A percentile compares a stretch with the other conserved stretches of the same genome.
Conservation (phyloP, 257 asterid genomes). For the Plantago elongata region DNA sequence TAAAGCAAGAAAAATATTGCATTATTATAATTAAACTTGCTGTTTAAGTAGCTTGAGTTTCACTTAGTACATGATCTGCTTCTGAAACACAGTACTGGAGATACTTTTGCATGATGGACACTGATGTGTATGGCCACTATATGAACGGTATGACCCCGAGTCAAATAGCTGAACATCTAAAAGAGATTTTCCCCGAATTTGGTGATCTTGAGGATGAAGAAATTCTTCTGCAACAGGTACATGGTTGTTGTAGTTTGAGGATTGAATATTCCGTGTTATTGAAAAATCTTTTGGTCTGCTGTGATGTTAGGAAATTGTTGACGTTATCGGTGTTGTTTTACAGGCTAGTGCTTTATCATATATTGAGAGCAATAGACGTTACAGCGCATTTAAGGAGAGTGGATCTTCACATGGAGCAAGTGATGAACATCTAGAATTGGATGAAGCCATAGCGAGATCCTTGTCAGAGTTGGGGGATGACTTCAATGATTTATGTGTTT, state of each 20-base stretch:
- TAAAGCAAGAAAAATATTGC: too few relatives aligned
- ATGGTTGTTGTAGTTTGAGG: not conserved
- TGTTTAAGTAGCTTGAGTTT: too few relatives aligned
- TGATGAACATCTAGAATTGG: constrained; percentile 64
- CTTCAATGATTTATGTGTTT: constrained; percentile 41
- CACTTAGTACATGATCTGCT: too few relatives aligned
- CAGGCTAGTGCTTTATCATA: constrained; percentile 74
- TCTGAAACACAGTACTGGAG: not conserved
- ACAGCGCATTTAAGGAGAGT: constrained; percentile 31
- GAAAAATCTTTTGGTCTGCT: not conserved
- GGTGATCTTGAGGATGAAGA: constrained; percentile 74
- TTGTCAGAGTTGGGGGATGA: constrained; percentile 63
- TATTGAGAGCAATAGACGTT: constrained; percentile 44
- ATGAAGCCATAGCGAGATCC: constrained; percentile 87
- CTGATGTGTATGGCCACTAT: constrained; percentile 37
- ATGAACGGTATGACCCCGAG: constrained; percentile 51
- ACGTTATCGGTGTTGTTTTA: constrained; percentile 8
- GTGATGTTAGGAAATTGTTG: not conserved
- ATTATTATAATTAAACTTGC: too few relatives aligned
- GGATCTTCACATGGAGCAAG: constrained; percentile 35
- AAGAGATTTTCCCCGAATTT: constrained; percentile 69
- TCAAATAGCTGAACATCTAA: constrained; percentile 64
- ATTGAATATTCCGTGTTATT: not conserved
- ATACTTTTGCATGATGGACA: constrained; percentile 26
- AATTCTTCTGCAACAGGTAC: constrained; percentile 61